Base-by-base conservation (phyloP, 768 basidiomycete species). In the Pleurotus pulmonarius region DNA sequence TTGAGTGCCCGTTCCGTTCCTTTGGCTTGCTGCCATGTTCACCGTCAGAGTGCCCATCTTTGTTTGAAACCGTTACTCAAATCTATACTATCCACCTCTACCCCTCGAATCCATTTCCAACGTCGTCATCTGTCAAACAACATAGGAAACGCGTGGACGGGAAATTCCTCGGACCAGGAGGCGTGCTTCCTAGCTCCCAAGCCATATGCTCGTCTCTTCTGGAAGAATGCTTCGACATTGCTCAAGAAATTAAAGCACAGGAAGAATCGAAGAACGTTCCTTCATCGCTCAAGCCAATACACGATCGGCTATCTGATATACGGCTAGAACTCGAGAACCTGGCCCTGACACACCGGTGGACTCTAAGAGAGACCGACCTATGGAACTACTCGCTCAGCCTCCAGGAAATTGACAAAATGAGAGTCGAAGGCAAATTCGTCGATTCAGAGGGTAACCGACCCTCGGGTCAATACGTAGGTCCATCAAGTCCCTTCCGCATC, bases 271-370 rank as follows among this genome's bases (percentile, higher is more conserved):
- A 87, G 75, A 84, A 94, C 66, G 91, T 98, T 16, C 82, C 90
- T 1, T 83, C 85, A 15, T 86, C 88, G 2, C 80, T 97, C 49
- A 92, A 92, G 65, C 93, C 94, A 1, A 95, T 98, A 59, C 90
- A 94, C 67, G 97, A 99, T 65, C 84, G 97, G 20, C 80, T 99
- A 63, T 82, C 76, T 58, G 90, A 90, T 64, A 86, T 98, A 64
- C 83, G 94, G 54, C 76, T 83, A 5, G 92, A 98, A 69, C 78
- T 99, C 52, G 97, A 99, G 74, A 85, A 88, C 60, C 76, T 99
- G 62, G 92, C 90, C 26, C 76, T 98, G 61, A 98, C 97, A 0
- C 97, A 96, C 69, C 87, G 97, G 37, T 99, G 97, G 97, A 98
- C 88, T 58, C 75, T 99, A 55, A 80, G 95, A 43, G 97, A 99